phyloP scores from a whole-genome alignment of 495 filamentous ascomycete species.

The Xylaria curta region DNA sequence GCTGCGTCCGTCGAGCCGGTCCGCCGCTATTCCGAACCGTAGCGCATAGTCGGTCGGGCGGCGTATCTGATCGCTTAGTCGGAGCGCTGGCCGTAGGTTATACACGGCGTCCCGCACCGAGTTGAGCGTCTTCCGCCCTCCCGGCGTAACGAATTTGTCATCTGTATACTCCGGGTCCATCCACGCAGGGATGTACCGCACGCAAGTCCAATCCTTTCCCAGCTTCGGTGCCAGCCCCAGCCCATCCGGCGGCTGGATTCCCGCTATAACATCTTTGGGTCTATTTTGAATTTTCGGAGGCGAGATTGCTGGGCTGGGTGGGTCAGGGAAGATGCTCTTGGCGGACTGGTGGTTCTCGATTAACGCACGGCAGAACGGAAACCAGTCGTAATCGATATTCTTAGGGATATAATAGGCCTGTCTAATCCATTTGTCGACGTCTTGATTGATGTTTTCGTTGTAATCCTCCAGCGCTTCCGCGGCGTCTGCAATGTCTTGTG shows the following conservation, averaged over 20 bases:
- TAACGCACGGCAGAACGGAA: conserved; percentile 28
- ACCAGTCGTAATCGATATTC: conserved; percentile 20
- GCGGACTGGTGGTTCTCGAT: conserved; percentile 19
- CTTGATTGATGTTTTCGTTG: background rate
- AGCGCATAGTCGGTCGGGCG: conserved; percentile 43
- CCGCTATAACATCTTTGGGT: background rate
- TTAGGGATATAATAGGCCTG: background rate
- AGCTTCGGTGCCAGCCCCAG: conserved; percentile 4
- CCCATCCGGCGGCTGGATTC: background rate
- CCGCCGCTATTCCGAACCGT: conserved; percentile 44
- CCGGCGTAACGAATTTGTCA: background rate
- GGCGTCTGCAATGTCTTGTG: too few species aligned
- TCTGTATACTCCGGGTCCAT: conserved; percentile 36
- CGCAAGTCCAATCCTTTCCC: conserved; percentile 28
- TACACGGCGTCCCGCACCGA: conserved; percentile 28
- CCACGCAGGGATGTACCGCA: conserved; percentile 40
- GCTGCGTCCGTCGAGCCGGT: conserved; percentile 39
- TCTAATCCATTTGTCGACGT: background rate
- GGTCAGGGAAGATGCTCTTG: background rate
- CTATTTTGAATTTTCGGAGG: background rate
- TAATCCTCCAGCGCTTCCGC: background rate
- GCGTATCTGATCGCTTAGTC: conserved; percentile 27
- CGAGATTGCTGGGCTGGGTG: background rate
- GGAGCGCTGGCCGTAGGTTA: conserved; percentile 40
- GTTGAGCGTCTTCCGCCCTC: background rate